These are phyloP conservation scores for Trichoderma asperelloides DNA, from an alignment of 495 filamentous ascomycete genomes.

Conservation along the genomic window DNA sequence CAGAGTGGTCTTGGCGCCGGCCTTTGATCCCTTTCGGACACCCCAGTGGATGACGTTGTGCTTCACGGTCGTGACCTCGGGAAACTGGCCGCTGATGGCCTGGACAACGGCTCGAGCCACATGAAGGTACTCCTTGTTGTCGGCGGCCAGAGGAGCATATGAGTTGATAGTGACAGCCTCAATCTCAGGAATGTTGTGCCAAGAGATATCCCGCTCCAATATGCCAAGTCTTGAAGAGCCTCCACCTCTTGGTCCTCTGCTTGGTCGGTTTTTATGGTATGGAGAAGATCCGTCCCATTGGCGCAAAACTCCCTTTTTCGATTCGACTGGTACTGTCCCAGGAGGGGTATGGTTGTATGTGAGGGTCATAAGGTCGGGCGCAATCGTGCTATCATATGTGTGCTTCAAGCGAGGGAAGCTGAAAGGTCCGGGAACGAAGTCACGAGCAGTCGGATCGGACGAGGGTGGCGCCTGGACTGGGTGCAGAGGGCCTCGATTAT, in stretches of 20 bases:
- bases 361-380: conserved; percentile 83
- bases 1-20: conserved; percentile 60
- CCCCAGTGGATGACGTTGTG: conserved; percentile 56
- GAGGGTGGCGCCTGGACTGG: conserved; percentile 77
- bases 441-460: conserved; percentile 77
- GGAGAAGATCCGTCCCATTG: conserved; percentile 83
- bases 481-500: conserved; percentile 85
- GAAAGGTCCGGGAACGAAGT: conserved; percentile 91
- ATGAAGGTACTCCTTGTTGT: conserved; percentile 60
- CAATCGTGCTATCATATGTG: conserved; percentile 77
- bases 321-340: conserved; percentile 47
- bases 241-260: conserved; percentile 59
- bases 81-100: conserved; percentile 73
- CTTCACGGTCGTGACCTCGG: conserved; percentile 57
- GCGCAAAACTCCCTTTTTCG: conserved; percentile 57
- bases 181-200: conserved; percentile 77
- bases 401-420: conserved; percentile 78
- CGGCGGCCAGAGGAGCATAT: conserved; percentile 52
- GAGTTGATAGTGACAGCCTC: conserved; percentile 71
- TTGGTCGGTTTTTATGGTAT: conserved; percentile 83
- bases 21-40: conserved; percentile 45
- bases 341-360: conserved; percentile 73
- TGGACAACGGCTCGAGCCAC: conserved; percentile 77
- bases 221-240: conserved; percentile 56
- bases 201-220: conserved; percentile 67